Evolutionary conservation across 192 early-diverging fungal species (phyloP), one percentile per base, ranked within the genome.

Genomic region (Coemansia sp.): DNA sequence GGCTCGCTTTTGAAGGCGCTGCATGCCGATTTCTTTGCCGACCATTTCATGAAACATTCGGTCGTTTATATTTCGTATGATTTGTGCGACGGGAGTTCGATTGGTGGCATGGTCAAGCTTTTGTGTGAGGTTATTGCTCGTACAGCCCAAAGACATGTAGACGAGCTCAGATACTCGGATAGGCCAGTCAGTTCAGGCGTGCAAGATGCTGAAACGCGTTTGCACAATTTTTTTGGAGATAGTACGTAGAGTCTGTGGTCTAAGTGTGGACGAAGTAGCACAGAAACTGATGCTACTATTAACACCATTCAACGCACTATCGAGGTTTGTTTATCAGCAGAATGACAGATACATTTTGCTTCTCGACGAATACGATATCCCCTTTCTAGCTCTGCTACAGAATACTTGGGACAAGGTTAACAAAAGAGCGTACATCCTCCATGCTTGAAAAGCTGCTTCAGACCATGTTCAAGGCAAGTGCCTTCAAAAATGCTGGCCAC

Each of bases 341-440:
- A 72, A 34, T 45, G 76, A 70, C 0, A 58, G 63, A 10, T 77
- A 77, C 20, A 72, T 77, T 1, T 55, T 77, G 24, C 55, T 77
- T 2, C 57, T 77, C 46, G 76, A 77, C 56, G 76, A 77, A 45
- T 72, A 72, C 20, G 76, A 77, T 16, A 72, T 69, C 58, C 66
- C 75, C 1, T 71, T 71, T 42, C 67, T 77, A 26, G 57, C 66
- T 1, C 28, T 77, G 1, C 42, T 58, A 0, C 37, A 69, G 26
- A 62, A 66, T 5, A 26, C 39, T 0, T 77, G 69, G 75, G 58
- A 36, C 31, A 33, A 20, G 18, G 50, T 65, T 2, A 48, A 61
- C 3, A 71, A 68, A 68, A 20, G 31, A 51, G 0, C 18, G 9
- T 0, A 66, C 75, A 5, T 63, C 65, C 10, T 51, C 59, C 0